Evolutionary conservation across 2,329 filamentous ascomycete genomes (phyloP).

Genomic region (Parastagonospora nodorum): DNA sequence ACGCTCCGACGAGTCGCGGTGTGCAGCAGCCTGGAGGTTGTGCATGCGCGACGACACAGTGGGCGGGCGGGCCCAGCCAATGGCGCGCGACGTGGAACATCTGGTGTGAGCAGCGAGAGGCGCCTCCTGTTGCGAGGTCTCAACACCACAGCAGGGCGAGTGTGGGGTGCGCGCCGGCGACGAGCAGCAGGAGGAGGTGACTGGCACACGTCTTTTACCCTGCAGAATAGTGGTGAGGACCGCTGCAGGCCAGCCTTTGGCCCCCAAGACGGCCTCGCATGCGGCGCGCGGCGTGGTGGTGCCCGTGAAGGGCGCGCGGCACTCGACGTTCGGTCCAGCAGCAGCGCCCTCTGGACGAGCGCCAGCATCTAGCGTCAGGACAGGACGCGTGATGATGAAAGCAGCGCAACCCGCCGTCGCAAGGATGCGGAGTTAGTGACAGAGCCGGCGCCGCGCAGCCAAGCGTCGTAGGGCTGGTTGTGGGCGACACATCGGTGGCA

Average conservation of each 20-base stretch:
- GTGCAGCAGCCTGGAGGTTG: slow-evolving; percentile 25
- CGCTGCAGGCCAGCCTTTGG: slow-evolving; percentile 3
- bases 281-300: slow-evolving; percentile 6
- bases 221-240: no score
- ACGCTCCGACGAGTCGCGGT: slow-evolving; percentile 24
- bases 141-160: slow-evolving; percentile 4
- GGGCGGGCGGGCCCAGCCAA: slow-evolving; percentile 18
- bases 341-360: no score
- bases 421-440: slow-evolving; percentile 22
- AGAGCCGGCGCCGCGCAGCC: slow-evolving; percentile 22
- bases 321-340: no score
- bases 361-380: neutral
- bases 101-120: neutral
- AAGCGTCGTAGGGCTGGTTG: slow-evolving; percentile 33
- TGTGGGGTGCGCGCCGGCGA: neutral
- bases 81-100: slow-evolving; percentile 6
- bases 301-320: neutral
- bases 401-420: neutral
- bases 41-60: slow-evolving; percentile 27
- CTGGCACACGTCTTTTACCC: no score
- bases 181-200: neutral
- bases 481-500: slow-evolving; percentile 11
- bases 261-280: slow-evolving; percentile 14
- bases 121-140: neutral
- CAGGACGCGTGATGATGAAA: slow-evolving; percentile 7